A percentile compares a stretch with the other conserved stretches of the same genome.
phyloP scores from a whole-genome alignment of 2,329 filamentous ascomycete genomes.

The Trichophyton verrucosum region DNA sequence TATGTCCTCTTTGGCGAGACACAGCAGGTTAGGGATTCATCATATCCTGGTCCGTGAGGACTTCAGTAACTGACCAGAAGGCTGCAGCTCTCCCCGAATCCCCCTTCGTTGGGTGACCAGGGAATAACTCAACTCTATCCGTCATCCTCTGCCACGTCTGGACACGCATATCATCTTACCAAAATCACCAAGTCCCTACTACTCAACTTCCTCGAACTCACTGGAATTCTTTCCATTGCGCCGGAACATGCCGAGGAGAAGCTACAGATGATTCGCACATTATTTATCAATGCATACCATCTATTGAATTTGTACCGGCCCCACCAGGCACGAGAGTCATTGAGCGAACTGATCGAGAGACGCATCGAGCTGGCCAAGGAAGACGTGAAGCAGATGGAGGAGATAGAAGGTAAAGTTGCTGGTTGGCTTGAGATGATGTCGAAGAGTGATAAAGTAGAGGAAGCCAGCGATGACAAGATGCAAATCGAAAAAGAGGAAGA shows the following conservation, averaged over 20 bases:
- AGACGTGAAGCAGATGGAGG: constrained; percentile 67
- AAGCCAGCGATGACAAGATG: neutral
- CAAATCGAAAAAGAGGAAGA: neutral
- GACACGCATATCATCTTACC: constrained; percentile 52
- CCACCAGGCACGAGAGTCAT: constrained; percentile 78
- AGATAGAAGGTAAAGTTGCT: constrained; percentile 50
- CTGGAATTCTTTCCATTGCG: constrained; percentile 56
- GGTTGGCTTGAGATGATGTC: neutral
- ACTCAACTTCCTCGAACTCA: constrained; percentile 76
- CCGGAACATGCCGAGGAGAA: constrained; percentile 58
- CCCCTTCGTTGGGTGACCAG: constrained; percentile 56
- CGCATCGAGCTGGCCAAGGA: constrained; percentile 59
- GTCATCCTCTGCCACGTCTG: constrained; percentile 32
- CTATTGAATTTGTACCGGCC: constrained; percentile 89
- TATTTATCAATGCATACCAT: constrained; percentile 86
- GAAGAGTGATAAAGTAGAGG: neutral
- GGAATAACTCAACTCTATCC: constrained; percentile 60
- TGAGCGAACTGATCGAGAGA: constrained; percentile 79
- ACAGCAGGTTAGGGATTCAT: constrained; percentile 39
- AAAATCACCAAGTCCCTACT: constrained; percentile 72
- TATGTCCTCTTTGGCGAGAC: constrained; percentile 64
- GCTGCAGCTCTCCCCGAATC: constrained; percentile 42
- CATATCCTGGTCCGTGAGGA: too few species aligned
- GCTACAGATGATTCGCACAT: constrained; percentile 61
- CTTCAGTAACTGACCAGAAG: neutral